phyloP scores from a whole-genome alignment of 768 basidiomycete species.

The Mycena crocata region DNA sequence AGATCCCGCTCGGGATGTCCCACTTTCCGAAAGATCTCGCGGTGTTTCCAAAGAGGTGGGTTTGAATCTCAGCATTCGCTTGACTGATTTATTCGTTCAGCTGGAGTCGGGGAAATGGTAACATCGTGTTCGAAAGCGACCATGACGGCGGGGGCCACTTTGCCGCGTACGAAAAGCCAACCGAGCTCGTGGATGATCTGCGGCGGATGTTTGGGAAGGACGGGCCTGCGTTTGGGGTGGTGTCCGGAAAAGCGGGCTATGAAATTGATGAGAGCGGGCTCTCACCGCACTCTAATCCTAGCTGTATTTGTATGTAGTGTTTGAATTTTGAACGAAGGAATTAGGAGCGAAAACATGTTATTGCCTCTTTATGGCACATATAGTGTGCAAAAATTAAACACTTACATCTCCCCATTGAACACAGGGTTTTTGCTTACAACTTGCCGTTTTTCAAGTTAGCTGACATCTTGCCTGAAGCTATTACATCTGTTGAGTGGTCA shows the following conservation, averaged over 20 bases:
- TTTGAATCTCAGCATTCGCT: not conserved
- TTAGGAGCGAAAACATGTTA: too few relatives aligned
- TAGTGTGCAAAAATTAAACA: too few relatives aligned
- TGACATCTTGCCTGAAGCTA: too few relatives aligned
- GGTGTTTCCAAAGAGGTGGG: not conserved
- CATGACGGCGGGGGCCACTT: slow-evolving; percentile 21
- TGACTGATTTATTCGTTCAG: not conserved
- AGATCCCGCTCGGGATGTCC: slow-evolving; percentile 9
- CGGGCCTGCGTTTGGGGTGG: slow-evolving; percentile 46
- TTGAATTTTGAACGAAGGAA: too few relatives aligned
- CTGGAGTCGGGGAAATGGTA: not conserved
- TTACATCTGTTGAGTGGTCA: too few relatives aligned
- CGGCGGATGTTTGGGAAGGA: slow-evolving; percentile 53
- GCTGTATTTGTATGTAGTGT: too few relatives aligned
- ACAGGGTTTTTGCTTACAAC: too few relatives aligned
- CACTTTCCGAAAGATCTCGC: slow-evolving; percentile 7
- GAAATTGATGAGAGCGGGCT: too few relatives aligned
- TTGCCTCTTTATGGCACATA: too few relatives aligned
- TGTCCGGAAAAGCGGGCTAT: slow-evolving; percentile 6
- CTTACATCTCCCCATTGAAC: too few relatives aligned
- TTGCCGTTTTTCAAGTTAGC: too few relatives aligned
- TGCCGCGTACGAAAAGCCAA: slow-evolving; percentile 21
- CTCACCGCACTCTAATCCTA: too few relatives aligned
- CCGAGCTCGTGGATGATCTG: slow-evolving; percentile 29
- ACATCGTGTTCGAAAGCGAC: slow-evolving; percentile 19